Base-by-base conservation (phyloP, 192 early-diverging fungal genomes). In the Entomortierella parvispora region DNA sequence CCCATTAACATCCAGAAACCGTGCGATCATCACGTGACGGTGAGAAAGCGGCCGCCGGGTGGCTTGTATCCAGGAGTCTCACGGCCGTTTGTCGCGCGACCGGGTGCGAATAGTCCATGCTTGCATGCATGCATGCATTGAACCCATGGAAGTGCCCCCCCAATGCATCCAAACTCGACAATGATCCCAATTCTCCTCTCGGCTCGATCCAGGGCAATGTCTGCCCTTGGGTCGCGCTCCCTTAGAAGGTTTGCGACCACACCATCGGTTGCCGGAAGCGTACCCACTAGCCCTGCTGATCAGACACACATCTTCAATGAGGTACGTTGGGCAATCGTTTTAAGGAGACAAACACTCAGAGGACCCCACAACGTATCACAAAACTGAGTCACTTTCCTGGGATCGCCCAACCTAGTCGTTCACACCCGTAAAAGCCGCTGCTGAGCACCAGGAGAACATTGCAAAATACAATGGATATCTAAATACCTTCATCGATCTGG, bases 401-500 rank as follows among this genome's bases (percentile, higher is more conserved):
- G n/a, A n/a, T n/a, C n/a, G n/a, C n/a, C n/a, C n/a, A n/a, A 47
- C 22, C 15, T 67, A 76, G 71, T 46, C 64, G 3, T 56, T 37
- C 26, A 77, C 63, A n/a, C 53, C 81, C 2, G 26, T 53, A 18
- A 6, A 54, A 10, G 62, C 63, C 9, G 72, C 72, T 0, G 29
- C 43, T 11, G 50, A 67, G 34, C 65, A 63, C 31, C 26, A 79
- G 22, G 69, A 81, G 11, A 65, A 56, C 11, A 75, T 86, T 29
- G 40, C 59, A 6, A 65, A 61, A 18, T 77, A 82, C 45, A 82
- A 86, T 54, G 33, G 23, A 32, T 69, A 79, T 40, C 17, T 81
- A 18, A 86, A 84, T 53, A 82, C 82, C 1, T 84, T 82, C 66
- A 45, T 82, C 49, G 74, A 83, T 28, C 51, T 82, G 7, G 65